Conservation (phyloP, 2,329 filamentous ascomycete genomes). For the Dactylellina drechsleri region DNA sequence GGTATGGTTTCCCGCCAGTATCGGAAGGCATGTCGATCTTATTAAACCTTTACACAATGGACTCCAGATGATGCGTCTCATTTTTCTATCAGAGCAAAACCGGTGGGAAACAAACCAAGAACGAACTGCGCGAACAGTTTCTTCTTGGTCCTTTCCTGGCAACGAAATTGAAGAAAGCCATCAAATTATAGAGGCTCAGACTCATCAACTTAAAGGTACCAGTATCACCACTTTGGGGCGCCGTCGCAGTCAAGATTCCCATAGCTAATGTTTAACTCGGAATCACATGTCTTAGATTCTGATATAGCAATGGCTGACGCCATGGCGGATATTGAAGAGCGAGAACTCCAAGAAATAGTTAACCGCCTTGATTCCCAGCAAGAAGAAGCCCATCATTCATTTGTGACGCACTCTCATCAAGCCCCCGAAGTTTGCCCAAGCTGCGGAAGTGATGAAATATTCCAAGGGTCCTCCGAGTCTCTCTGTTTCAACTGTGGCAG, state of each 20-base stretch:
- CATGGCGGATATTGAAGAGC: slow-evolving; percentile 42
- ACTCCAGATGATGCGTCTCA: slow-evolving; percentile 61
- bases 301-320: slow-evolving; percentile 44
- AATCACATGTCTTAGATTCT: slow-evolving; percentile 8
- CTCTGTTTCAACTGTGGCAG: slow-evolving; percentile 46
- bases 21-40: background rate
- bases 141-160: slow-evolving; percentile 11
- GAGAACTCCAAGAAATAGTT: slow-evolving; percentile 39
- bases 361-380: background rate
- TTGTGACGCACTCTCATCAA: background rate
- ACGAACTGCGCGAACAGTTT: slow-evolving; percentile 56
- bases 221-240: no score
- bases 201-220: no score
- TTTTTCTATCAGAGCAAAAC: slow-evolving; percentile 62
- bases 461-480: slow-evolving; percentile 23
- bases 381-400: background rate
- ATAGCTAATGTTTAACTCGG: slow-evolving; percentile 11
- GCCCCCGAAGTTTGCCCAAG: slow-evolving; percentile 4
- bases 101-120: slow-evolving; percentile 59
- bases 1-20: slow-evolving; percentile 59
- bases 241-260: background rate
- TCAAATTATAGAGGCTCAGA: no score
- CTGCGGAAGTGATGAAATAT: slow-evolving; percentile 48
- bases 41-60: background rate
- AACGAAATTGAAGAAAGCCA: background rate